Evolutionary conservation across 75 land plant genomes (phyloP).

Genomic region (Ceratopteris richardii): DNA sequence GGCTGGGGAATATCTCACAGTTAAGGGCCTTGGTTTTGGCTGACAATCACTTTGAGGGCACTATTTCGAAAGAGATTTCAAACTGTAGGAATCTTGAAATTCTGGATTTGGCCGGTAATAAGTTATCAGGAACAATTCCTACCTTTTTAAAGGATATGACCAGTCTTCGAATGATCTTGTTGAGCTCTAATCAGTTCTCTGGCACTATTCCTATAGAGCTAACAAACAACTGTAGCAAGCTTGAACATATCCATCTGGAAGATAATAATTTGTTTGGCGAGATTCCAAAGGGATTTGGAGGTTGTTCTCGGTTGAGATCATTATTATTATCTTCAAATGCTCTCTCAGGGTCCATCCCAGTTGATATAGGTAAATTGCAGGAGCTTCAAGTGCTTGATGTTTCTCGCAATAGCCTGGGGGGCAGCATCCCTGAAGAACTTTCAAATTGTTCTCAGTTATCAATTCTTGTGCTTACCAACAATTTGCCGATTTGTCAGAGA

Average conservation of each 20-base stretch:
- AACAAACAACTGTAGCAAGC: constrained; percentile 30
- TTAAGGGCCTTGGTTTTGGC: constrained; percentile 41
- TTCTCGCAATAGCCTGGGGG: constrained; percentile 57
- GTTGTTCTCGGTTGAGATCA: constrained; percentile 34
- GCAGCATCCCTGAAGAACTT: constrained; percentile 29
- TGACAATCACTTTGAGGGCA: constrained; percentile 31
- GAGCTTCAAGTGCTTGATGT: constrained; percentile 50
- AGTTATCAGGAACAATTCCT: constrained; percentile 49
- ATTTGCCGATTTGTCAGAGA: background rate
- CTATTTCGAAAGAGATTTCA: constrained; percentile 32
- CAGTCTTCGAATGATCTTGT: constrained; percentile 24
- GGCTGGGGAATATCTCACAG: constrained; percentile 27
- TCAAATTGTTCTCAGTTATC: constrained; percentile 33
- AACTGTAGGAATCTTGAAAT: constrained; percentile 20
- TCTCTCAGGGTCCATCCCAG: constrained; percentile 48
- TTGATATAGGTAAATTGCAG: constrained; percentile 39
- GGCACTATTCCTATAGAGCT: constrained; percentile 37
- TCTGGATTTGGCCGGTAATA: constrained; percentile 52
- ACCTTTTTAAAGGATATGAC: constrained; percentile 25
- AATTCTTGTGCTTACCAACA: constrained; percentile 20
- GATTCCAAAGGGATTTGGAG: constrained; percentile 42
- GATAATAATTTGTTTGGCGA: constrained; percentile 35
- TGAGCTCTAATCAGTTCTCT: constrained; percentile 42
- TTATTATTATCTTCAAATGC: constrained; percentile 38
- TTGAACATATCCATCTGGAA: constrained; percentile 49